Percentiles rank a stretch among this genome's conserved stretches.
These are phyloP conservation scores for Phytopythium sindhum DNA, from an alignment of 352 stramenopile species.

Conservation along the genomic window DNA sequence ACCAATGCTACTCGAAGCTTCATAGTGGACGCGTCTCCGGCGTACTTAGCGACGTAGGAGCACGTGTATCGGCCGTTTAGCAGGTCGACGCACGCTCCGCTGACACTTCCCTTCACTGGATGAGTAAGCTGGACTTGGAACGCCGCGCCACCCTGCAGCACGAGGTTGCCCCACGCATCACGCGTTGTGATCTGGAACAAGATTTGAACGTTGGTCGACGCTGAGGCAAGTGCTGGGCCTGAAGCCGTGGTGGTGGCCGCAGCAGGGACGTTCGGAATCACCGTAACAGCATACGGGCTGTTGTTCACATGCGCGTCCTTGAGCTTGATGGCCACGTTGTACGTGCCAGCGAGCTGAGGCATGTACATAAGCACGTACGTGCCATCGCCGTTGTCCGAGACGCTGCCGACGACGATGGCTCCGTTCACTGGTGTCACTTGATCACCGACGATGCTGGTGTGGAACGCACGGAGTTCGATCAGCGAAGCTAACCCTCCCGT, in stretches of 20 bases:
- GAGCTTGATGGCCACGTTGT: slow-evolving; percentile 43
- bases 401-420: slow-evolving; percentile 25
- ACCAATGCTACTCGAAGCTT: slow-evolving; percentile 37
- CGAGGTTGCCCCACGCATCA: slow-evolving; percentile 53
- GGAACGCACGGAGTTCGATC: slow-evolving; percentile 40
- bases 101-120: slow-evolving; percentile 29
- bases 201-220: slow-evolving; percentile 53
- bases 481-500: slow-evolving; percentile 13
- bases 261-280: slow-evolving; percentile 40
- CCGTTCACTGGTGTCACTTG: background rate
- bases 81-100: slow-evolving; percentile 43
- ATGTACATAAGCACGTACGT: slow-evolving; percentile 49
- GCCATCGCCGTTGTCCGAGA: slow-evolving; percentile 46
- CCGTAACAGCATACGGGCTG: slow-evolving; percentile 53
- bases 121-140: slow-evolving; percentile 41
- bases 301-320: slow-evolving; percentile 45
- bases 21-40: slow-evolving; percentile 15
- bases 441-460: slow-evolving; percentile 9
- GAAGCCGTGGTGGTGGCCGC: slow-evolving; percentile 39
- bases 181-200: slow-evolving; percentile 56
- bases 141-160: slow-evolving; percentile 33
- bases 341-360: slow-evolving; percentile 36
- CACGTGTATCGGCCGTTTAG: slow-evolving; percentile 60
- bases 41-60: slow-evolving; percentile 49
- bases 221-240: slow-evolving; percentile 29